Base-by-base conservation (phyloP, 2,329 filamentous ascomycete genomes). In the Uncinocarpus reesii region DNA sequence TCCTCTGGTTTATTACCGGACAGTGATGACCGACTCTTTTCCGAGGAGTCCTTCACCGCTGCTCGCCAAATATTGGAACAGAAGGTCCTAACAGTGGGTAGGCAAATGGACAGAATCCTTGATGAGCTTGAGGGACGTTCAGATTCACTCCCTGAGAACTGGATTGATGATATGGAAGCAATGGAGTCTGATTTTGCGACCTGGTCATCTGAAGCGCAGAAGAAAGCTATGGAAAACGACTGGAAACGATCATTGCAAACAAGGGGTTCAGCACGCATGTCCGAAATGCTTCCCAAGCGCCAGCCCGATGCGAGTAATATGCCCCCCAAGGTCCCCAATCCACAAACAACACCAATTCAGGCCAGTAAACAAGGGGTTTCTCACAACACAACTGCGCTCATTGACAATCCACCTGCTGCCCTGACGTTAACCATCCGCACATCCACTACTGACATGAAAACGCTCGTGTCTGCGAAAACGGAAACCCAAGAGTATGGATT, bases 101-200 rank as follows among this genome's bases (percentile, higher is more conserved):
- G 76, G 41, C 76, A 80, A 32, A 73, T 96, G 52, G 92, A 98
- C 63, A 78, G 75, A 43, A 87, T 95, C 77, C 75, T 98, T 11
- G 89, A 98, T 65, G 76, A 79, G 26, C 73, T 96, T 1, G 92
- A 96, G 64, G 89, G 87, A 1, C 75, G 81, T 47, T 75, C 83
- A 36, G 92, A 98, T 59, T 86, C 84, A 0, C 70, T 98, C 7
- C 92, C 92, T 0, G 84, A 93, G 34, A 64, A 71, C 23, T 98
- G 90, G 92, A 79, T 96, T 48, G 86, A 94, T 57, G 77, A 81
- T 3, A 83, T 96, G 68, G 92, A 96, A 63, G 67, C 69, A 0
- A 71, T 93, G 3, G 92, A 98, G 63, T 71, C 75, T 8, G 77
- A 81, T 24, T 95, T 90, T 64, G 78, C 80, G 6, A 76, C 81